Percentiles rank a stretch among this genome's conserved stretches.
Conservation (phyloP, 2,329 filamentous ascomycete species). For the Colletotrichum cuscutae region DNA sequence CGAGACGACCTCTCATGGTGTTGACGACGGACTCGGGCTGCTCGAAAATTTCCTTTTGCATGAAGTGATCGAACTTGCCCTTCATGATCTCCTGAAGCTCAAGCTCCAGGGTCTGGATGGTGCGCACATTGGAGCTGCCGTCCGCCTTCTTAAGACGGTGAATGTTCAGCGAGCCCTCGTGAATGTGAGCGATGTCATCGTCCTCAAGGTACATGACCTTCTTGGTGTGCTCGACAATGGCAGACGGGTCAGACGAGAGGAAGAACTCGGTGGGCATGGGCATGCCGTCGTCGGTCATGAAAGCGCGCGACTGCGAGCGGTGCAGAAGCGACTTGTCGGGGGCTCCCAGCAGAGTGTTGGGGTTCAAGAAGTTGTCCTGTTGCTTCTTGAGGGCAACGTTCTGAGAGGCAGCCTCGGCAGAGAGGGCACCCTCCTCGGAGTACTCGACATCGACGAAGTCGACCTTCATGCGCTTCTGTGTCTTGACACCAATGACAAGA, state of each 20-base stretch:
- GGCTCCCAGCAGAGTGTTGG: constrained; percentile 80
- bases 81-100: constrained; percentile 99
- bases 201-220: constrained; percentile 99
- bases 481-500: constrained; percentile 96
- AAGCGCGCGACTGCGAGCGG: constrained; percentile 97
- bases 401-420: constrained; percentile 94
- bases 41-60: constrained; percentile 99
- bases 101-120: constrained; percentile 98
- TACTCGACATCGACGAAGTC: constrained; percentile 99
- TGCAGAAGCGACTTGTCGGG: constrained; percentile 98
- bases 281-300: constrained; percentile 98
- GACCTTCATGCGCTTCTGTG: constrained; percentile 99
- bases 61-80: constrained; percentile 99
- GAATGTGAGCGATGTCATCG: constrained; percentile 99
- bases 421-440: constrained; percentile 86
- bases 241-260: constrained; percentile 97
- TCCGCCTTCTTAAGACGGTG: constrained; percentile 98
- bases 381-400: constrained; percentile 97
- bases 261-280: constrained; percentile 99
- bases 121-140: constrained; percentile 94
- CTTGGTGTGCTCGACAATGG: constrained; percentile 99
- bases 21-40: constrained; percentile 99
- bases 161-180: constrained; percentile 98
- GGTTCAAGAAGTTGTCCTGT: constrained; percentile 73
- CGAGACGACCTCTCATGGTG: constrained; percentile 99